Base-by-base conservation (phyloP, 345 rosid species). In the Rhizophora apiculata region DNA sequence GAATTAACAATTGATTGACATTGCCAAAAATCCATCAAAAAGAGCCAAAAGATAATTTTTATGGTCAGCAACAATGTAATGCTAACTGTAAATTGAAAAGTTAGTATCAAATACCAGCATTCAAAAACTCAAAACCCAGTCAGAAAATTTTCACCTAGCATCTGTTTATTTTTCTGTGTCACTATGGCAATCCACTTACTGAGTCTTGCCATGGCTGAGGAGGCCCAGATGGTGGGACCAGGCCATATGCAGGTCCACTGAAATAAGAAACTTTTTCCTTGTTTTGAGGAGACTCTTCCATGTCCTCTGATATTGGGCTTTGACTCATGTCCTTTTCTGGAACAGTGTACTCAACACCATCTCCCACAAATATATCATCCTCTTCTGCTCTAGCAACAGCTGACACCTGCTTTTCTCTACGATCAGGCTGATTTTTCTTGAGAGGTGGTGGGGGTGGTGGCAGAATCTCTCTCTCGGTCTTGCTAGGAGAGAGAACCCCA, bases 251-350 rank as follows among this genome's bases (percentile, higher is more conserved):
- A 67, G 96, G 86, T 75, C 90, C 97, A 60, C 51, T 64, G 74
- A 92, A 92, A 77, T 88, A 89, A 60, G 90, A 29, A 67, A 78
- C 85, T 77, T 77, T 88, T 74, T 90, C 99, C 78, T 86, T 92
- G 76, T 83, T 87, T 75, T 91, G 79, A 71, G 99, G 99, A 74
- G 97, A 95, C 80, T 95, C 99, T 76, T 92, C 99, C 99, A 92
- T 92, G 76, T 95, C 99, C 83, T 92, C 97, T 52, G 96, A 95
- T 43, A 86, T 78, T 74, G 99, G 99, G 82, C 99, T 95, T 63
- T 85, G 88, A 37, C 82, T 83, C 79, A 70, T 72, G 72, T 87
- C 99, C 72, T 95, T 88, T 43, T 89, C 92, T 60, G 97, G 96
- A 80, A 90, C 78, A 19, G 63, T 62, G 71, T 88, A 95, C 74